Evolutionary conservation across 768 basidiomycete genomes (phyloP).

Genomic region (Gautieria morchelliformis): DNA sequence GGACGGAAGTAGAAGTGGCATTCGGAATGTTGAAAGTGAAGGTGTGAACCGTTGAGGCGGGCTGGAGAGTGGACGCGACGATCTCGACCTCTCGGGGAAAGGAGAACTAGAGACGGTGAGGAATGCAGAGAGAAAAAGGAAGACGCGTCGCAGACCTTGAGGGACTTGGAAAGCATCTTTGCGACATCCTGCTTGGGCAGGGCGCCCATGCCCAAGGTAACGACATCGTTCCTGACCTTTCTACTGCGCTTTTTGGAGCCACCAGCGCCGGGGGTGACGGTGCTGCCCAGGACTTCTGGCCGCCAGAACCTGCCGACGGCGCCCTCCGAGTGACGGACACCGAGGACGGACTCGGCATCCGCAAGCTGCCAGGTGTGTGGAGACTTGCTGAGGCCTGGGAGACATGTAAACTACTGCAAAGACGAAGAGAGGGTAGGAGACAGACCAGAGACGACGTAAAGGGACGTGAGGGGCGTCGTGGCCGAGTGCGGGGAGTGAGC

Average conservation of each 20-base stretch:
- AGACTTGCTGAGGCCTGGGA: conserved; percentile 67
- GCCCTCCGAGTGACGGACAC: conserved; percentile 73
- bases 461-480: conserved; percentile 67
- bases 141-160: conserved; percentile 49
- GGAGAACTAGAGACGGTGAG: conserved; percentile 48
- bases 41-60: conserved; percentile 84
- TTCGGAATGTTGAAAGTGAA: conserved; percentile 85
- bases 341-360: conserved; percentile 73
- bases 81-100: conserved; percentile 91
- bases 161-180: conserved; percentile 84
- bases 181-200: conserved; percentile 80
- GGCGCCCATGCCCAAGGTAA: conserved; percentile 49
- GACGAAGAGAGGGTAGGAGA: not conserved
- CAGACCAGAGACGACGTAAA: conserved; percentile 63
- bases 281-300: conserved; percentile 84
- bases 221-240: conserved; percentile 27
- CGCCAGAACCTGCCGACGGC: conserved; percentile 88
- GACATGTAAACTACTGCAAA: not conserved
- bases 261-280: conserved; percentile 75
- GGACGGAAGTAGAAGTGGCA: conserved; percentile 61
- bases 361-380: conserved; percentile 87
- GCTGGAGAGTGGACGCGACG: conserved; percentile 89
- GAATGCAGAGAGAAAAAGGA: not conserved
- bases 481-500: conserved; percentile 55
- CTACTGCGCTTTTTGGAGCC: conserved; percentile 60